These are phyloP conservation scores for Hordeum vulgare DNA, from an alignment of 176 grass and related monocot species.

Conservation along the genomic window MorexV3_pseudomolecules_assembly NC_058524.1:562491988-562492487, in stretches of 20 bases:
- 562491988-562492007: conserved; percentile 29
- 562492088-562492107: conserved; percentile 43
- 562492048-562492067: conserved; percentile 65
- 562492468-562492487: conserved; percentile 48
- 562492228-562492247: conserved; percentile 46
- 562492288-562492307: conserved; percentile 43
- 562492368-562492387: conserved; percentile 39
- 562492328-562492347: conserved; percentile 63
- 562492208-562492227: conserved; percentile 58
- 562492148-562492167: conserved; percentile 82
- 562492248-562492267: conserved; percentile 68
- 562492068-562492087: conserved; percentile 57
- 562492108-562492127: conserved; percentile 51
- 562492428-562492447: conserved; percentile 81
- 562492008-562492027: conserved; percentile 43
- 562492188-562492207: conserved; percentile 39
- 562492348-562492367: conserved; percentile 62
- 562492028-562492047: conserved; percentile 64
- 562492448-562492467: conserved; percentile 69
- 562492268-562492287: conserved; percentile 53
- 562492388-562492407: conserved; percentile 56
- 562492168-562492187: conserved; percentile 38
- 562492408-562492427: conserved; percentile 39
- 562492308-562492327: conserved; percentile 47
- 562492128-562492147: conserved; percentile 62